Evolutionary conservation across 2,329 filamentous ascomycete species (phyloP), one percentile per base, ranked within the genome.

Genomic region (Colletotrichum higginsianum): DNA sequence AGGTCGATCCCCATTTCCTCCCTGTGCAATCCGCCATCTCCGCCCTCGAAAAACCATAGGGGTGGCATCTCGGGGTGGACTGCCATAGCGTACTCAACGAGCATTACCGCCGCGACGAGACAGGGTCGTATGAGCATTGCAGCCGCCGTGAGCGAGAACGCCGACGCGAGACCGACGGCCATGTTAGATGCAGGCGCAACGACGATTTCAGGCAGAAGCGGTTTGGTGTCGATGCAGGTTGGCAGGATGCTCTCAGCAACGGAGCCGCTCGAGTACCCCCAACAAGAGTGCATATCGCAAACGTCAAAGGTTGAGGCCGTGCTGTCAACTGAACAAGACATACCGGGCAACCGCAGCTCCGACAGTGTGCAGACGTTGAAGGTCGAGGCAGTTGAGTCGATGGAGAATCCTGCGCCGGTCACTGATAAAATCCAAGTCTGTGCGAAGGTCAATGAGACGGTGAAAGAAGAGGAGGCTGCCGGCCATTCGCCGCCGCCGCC

Each of bases 1-100:
- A 44, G 66, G 15, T 66, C 67, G 42, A 72, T 72, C 12, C 66
- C 70, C 42, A 72, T 72, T 26, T 72, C 70, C 8, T 72, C 67
- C 13, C 38, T 72, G 42, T 72, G 70, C 56, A 67, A 72, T 44
- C 60, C 70, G 35, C 70, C 70, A 13, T 67, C 70, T 6, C 70
- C 70, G 16, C 61, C 70, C 15, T 65, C 61, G 8, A 47, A 52
- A 38, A n/a, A n/a, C 2, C 30, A 35, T 15, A 50, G 23, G 18
- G 5, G 21, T 35, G 44, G 38, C 9, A 15, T 18, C 21, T 35
- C 66, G 47, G 66, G 7, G 16, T 57, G 23, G 23, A 53, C 57
- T 56, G 26, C 44, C 15, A 49, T 53, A 26, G 35, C 50, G n/a
- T 68, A 57, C 52, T 46, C 64, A 15, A 62, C 35, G n/a, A 52